Evolutionary conservation across 73 alveolate species (phyloP).

Genomic region (Paramecium caudatum): DNA sequence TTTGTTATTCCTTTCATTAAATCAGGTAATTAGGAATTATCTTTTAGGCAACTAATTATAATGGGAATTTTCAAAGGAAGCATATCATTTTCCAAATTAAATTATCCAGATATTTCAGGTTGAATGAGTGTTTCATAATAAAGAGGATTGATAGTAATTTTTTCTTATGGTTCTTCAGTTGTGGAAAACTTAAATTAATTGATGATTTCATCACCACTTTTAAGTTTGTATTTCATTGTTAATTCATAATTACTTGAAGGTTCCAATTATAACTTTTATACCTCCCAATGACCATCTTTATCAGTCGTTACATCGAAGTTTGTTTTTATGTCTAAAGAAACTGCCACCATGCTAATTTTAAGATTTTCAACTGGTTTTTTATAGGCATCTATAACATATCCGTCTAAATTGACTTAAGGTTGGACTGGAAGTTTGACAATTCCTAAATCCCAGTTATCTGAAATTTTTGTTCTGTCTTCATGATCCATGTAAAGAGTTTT

Average conservation of each 20-base stretch:
- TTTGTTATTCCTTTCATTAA: too few relatives aligned
- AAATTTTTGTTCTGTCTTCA: constrained; percentile 23
- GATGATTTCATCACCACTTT: neutral
- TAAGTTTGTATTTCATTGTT: neutral
- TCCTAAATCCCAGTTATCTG: neutral
- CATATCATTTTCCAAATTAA: neutral
- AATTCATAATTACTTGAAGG: constrained; percentile 5
- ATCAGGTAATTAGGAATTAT: neutral
- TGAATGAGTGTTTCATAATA: neutral
- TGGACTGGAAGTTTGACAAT: neutral
- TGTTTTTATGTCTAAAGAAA: neutral
- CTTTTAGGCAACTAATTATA: neutral
- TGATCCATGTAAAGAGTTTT: constrained; percentile 17
- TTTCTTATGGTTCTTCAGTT: neutral
- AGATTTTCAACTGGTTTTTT: neutral
- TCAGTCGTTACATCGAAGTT: neutral
- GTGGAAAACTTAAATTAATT: neutral
- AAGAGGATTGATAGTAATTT: neutral
- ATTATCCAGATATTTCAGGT: neutral
- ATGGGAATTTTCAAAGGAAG: neutral
- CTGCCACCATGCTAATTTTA: neutral
- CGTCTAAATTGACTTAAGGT: constrained; percentile 1
- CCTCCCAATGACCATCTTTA: neutral
- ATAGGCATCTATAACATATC: neutral
- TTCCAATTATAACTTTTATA: neutral